phyloP scores from a whole-genome alignment of 2,329 filamentous ascomycete species.

The Phialemonium atrogriseum region DNA sequence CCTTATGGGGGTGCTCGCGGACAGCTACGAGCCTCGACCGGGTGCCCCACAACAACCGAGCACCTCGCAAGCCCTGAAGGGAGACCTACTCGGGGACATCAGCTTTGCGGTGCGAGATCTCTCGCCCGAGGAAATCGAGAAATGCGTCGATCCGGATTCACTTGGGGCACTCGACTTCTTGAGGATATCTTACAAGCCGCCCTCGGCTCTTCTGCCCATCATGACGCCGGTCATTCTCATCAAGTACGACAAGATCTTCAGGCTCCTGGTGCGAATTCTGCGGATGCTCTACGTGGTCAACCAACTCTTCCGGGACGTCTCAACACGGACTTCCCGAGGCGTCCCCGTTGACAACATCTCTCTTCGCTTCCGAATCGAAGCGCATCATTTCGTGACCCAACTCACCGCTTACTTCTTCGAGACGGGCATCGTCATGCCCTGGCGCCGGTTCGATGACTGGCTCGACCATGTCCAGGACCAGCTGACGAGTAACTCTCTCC shows the following conservation, averaged over 20 bases:
- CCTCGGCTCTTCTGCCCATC: constrained; percentile 60
- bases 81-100: constrained; percentile 56
- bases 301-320: constrained; percentile 52
- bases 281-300: constrained; percentile 72
- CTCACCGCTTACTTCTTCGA: constrained; percentile 75
- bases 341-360: too few species aligned
- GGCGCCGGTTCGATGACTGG: constrained; percentile 60
- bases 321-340: too few species aligned
- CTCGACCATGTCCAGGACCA: constrained; percentile 56
- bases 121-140: constrained; percentile 67
- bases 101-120: constrained; percentile 83
- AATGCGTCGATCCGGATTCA: constrained; percentile 72
- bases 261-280: constrained; percentile 64
- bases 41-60: constrained; percentile 9
- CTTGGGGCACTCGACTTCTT: constrained; percentile 92
- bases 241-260: constrained; percentile 83
- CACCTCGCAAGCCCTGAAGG: constrained; percentile 20
- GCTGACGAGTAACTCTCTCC: constrained; percentile 4
- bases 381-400: constrained; percentile 68
- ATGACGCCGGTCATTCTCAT: constrained; percentile 62
- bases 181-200: constrained; percentile 73
- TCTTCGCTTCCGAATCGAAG: constrained; percentile 63
- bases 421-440: constrained; percentile 63
- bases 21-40: constrained; percentile 48
- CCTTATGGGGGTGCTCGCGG: constrained; percentile 74